Percentiles rank a stretch among this genome's conserved stretches.
phyloP scores from a whole-genome alignment of 2,329 filamentous ascomycete genomes.

The Colletotrichum scovillei region DNA sequence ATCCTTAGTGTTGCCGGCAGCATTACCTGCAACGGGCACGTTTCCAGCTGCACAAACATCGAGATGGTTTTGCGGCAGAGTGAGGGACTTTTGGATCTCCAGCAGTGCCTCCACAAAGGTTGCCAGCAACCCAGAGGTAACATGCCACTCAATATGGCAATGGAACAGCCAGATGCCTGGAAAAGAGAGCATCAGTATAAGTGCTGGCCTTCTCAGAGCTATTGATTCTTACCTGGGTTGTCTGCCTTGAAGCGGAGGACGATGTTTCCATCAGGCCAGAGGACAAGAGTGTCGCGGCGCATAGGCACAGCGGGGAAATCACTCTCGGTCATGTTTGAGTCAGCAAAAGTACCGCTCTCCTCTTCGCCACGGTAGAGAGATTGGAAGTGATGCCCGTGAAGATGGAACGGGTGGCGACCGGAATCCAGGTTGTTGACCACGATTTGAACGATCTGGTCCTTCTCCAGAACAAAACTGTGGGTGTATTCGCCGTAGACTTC shows the following conservation, averaged over 20 bases:
- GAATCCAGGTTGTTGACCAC: conserved; percentile 80
- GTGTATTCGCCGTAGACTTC: conserved; percentile 74
- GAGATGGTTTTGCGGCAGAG: conserved; percentile 69
- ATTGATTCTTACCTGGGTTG: conserved; percentile 64
- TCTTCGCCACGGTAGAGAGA: conserved; percentile 70
- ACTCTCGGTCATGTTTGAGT: conserved; percentile 54
- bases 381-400: conserved; percentile 84
- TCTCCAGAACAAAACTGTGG: conserved; percentile 74
- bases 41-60: conserved; percentile 66
- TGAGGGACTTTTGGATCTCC: conserved; percentile 69
- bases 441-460: conserved; percentile 77
- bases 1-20: conserved; percentile 76
- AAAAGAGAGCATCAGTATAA: not conserved
- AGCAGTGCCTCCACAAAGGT: conserved; percentile 73
- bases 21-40: conserved; percentile 73
- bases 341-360: conserved; percentile 66
- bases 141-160: conserved; percentile 85
- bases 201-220: too few relatives aligned
- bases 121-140: conserved; percentile 73
- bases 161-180: conserved; percentile 77
- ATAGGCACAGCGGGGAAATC: conserved; percentile 68
- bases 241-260: conserved; percentile 75
- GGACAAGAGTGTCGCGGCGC: conserved; percentile 75
- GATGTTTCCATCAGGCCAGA: conserved; percentile 74
- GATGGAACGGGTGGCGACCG: conserved; percentile 79